Evolutionary conservation across 2,329 filamentous ascomycete species (phyloP).

Genomic region (Colletotrichum ledebouriae): DNA sequence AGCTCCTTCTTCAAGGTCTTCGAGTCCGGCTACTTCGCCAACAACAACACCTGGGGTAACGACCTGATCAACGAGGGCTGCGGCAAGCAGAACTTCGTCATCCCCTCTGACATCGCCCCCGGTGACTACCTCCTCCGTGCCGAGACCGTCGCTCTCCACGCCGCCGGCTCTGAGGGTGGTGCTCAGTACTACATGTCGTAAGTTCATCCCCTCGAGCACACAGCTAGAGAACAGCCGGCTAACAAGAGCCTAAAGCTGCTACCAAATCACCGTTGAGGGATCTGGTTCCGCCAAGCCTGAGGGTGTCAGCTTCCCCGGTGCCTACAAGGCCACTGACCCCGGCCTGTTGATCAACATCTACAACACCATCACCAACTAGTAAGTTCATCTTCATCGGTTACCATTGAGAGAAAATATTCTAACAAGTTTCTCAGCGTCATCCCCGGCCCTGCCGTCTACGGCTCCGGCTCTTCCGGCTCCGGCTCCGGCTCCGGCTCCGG

Average conservation of each 20-base stretch:
- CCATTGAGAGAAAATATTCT: not conserved
- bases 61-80: conserved; percentile 43
- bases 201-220: too few species aligned
- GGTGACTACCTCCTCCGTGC: conserved; percentile 68
- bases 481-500: conserved; percentile 44
- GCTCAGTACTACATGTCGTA: conserved; percentile 54
- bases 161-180: conserved; percentile 51
- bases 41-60: conserved; percentile 43
- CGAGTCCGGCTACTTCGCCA: conserved; percentile 53
- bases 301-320: conserved; percentile 44
- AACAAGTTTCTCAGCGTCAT: conserved; percentile 22
- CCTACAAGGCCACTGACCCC: conserved; percentile 51
- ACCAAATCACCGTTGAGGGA: conserved; percentile 48
- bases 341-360: conserved; percentile 61
- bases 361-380: conserved; percentile 42
- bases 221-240: not conserved
- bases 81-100: conserved; percentile 45
- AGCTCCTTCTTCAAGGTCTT: conserved; percentile 67
- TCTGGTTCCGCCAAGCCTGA: conserved; percentile 44
- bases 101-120: conserved; percentile 60
- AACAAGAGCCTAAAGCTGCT: conserved; percentile 56
- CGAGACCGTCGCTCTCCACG: conserved; percentile 67
- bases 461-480: conserved; percentile 44
- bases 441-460: conserved; percentile 41
- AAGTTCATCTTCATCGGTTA: not conserved